These are phyloP conservation scores for Noccaea caerulescens DNA, from an alignment of 345 rosid genomes.

Conservation along the genomic window DNA sequence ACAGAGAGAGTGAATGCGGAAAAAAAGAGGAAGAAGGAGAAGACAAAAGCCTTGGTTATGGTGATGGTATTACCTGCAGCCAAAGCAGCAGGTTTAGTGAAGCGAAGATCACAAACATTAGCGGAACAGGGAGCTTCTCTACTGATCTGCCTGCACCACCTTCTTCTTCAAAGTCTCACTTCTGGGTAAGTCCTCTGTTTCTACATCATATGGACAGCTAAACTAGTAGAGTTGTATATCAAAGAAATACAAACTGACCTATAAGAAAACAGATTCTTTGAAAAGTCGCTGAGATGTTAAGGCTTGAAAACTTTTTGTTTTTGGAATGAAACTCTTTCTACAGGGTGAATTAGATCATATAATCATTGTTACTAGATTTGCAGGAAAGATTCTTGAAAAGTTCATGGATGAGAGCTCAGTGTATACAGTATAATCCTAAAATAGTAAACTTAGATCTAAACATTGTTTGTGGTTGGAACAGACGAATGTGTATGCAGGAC, in stretches of 20 bases:
- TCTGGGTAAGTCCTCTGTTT: conserved; percentile 63
- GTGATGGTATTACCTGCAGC: conserved; percentile 33
- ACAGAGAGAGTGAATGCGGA: conserved; percentile 43
- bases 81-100: conserved; percentile 44
- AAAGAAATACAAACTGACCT: background rate
- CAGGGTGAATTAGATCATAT: background rate
- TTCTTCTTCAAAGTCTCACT: conserved; percentile 51
- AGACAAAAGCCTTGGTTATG: conserved; percentile 29
- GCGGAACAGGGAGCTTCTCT: conserved; percentile 58
- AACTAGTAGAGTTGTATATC: background rate
- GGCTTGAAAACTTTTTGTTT: no score
- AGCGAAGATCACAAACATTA: conserved; percentile 45
- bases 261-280: background rate
- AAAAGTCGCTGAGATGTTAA: background rate
- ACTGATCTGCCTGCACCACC: conserved; percentile 25
- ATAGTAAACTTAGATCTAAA: background rate
- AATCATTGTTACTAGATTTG: background rate
- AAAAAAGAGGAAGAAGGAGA: conserved; percentile 26
- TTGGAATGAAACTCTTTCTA: no score
- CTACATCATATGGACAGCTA: background rate
- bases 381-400: background rate
- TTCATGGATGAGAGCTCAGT: background rate
- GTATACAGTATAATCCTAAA: background rate
- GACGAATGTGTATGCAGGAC: conserved; percentile 66
- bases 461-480: conserved; percentile 44